Percentiles rank a stretch among this genome's conserved stretches.
These are phyloP conservation scores for Fusarium nygamai DNA, from an alignment of 2,329 filamentous ascomycete genomes.

Conservation along the genomic window DNA sequence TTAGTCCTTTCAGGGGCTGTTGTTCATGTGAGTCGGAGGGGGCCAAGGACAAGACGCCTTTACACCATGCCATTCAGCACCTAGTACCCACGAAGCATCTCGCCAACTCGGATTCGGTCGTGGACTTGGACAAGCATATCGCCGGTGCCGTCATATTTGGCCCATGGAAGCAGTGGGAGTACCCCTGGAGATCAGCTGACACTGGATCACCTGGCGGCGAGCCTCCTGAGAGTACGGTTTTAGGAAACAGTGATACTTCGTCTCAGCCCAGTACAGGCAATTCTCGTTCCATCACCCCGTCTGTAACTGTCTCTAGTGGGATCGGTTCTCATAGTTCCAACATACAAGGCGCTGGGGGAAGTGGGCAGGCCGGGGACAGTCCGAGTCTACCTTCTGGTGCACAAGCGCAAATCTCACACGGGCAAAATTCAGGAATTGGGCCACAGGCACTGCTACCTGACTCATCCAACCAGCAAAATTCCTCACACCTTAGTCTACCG, in stretches of 20 bases:
- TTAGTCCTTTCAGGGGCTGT: too few species aligned
- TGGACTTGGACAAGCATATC: neutral
- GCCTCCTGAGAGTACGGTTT: neutral
- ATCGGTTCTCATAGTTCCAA: neutral
- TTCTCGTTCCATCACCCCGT: neutral
- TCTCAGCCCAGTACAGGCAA: neutral
- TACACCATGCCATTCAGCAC: too few species aligned
- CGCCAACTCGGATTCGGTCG: neutral
- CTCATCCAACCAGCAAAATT: neutral
- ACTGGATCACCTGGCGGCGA: neutral
- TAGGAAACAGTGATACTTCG: neutral
- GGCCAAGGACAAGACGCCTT: too few species aligned
- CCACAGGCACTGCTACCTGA: neutral
- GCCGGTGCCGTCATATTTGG: neutral
- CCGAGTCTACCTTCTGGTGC: neutral
- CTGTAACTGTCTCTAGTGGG: neutral
- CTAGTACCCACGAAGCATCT: too few species aligned
- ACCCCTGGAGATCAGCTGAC: neutral
- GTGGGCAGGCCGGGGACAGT: neutral
- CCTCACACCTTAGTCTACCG: neutral
- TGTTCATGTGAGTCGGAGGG: too few species aligned
- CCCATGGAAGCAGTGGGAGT: neutral
- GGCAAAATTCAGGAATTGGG: neutral
- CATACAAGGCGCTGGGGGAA: neutral
- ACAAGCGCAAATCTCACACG: neutral